Evolutionary conservation across 768 basidiomycete genomes (phyloP).

Genomic region (Pleurotus djamor): DNA sequence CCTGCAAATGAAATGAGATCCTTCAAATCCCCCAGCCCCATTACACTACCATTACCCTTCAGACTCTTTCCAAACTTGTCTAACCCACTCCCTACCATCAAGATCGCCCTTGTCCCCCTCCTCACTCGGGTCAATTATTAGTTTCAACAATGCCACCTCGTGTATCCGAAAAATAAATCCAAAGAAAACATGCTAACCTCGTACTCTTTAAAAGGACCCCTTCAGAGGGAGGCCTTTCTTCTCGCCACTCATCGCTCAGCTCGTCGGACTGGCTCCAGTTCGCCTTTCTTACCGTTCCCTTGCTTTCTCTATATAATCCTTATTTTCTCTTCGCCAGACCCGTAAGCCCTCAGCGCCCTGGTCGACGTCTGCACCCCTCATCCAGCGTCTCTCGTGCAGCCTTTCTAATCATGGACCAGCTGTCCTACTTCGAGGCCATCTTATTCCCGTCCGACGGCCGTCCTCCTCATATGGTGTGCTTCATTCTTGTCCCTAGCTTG

Average conservation of each 20-base stretch:
- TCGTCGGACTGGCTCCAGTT: conserved; percentile 13
- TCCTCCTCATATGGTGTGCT: conserved; percentile 60
- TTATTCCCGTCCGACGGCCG: conserved; percentile 80
- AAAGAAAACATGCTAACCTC: conserved; percentile 9
- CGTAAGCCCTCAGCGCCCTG: conserved; percentile 3
- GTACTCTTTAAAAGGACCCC: conserved; percentile 9
- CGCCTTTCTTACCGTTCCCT: conserved; percentile 10
- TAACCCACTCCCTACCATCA: not conserved
- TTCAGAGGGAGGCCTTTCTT: not conserved
- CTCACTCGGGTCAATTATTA: not conserved
- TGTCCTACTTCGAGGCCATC: conserved; percentile 65
- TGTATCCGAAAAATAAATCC: conserved; percentile 7
- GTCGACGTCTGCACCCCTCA: too few species aligned
- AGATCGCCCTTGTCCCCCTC: not conserved
- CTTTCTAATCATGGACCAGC: conserved; percentile 54
- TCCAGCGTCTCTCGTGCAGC: too few species aligned
- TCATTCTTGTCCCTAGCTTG: not conserved
- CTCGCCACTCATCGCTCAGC: conserved; percentile 16
- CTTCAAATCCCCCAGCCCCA: not conserved
- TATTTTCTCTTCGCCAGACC: not conserved
- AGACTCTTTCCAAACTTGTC: not conserved
- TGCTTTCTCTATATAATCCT: conserved; percentile 11
- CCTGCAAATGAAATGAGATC: conserved; percentile 1
- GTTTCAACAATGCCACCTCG: conserved; percentile 2
- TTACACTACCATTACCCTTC: not conserved